Evolutionary conservation across 768 basidiomycete genomes (phyloP).

Genomic region (Auriscalpium vulgare): DNA sequence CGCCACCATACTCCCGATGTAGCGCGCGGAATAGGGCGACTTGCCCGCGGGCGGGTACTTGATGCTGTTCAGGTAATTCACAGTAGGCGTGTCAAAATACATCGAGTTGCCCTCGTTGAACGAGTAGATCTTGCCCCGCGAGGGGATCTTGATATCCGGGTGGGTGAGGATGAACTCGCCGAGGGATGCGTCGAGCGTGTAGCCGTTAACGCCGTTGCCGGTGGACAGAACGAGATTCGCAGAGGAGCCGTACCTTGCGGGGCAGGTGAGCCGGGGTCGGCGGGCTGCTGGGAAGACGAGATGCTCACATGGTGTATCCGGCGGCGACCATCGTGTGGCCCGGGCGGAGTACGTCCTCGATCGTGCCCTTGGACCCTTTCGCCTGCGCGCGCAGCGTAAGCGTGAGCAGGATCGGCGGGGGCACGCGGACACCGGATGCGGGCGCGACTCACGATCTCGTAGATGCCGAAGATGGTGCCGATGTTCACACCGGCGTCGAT

Average conservation of each 20-base stretch:
- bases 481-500: slow-evolving; percentile 99
- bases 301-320: slow-evolving; percentile 89
- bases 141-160: slow-evolving; percentile 90
- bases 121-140: slow-evolving; percentile 97
- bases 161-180: slow-evolving; percentile 99
- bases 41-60: slow-evolving; percentile 78
- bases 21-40: slow-evolving; percentile 81
- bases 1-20: slow-evolving; percentile 99
- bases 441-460: slow-evolving; percentile 63
- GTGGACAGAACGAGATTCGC: slow-evolving; percentile 95
- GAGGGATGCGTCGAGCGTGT: slow-evolving; percentile 90
- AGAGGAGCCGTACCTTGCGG: slow-evolving; percentile 78
- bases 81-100: slow-evolving; percentile 83
- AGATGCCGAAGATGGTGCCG: slow-evolving; percentile 96
- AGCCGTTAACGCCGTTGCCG: slow-evolving; percentile 94
- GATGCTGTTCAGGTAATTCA: slow-evolving; percentile 81
- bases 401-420: neutral
- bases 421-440: neutral
- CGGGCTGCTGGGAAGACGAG: slow-evolving; percentile 1
- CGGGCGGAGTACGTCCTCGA: slow-evolving; percentile 86
- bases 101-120: slow-evolving; percentile 98
- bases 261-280: neutral
- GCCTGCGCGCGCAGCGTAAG: slow-evolving; percentile 34
- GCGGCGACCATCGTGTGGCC: slow-evolving; percentile 97
- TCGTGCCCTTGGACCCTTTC: slow-evolving; percentile 67